These are phyloP conservation scores for Fusarium sp. DNA, from an alignment of 2,329 filamentous ascomycete genomes.

Conservation along the genomic window DNA sequence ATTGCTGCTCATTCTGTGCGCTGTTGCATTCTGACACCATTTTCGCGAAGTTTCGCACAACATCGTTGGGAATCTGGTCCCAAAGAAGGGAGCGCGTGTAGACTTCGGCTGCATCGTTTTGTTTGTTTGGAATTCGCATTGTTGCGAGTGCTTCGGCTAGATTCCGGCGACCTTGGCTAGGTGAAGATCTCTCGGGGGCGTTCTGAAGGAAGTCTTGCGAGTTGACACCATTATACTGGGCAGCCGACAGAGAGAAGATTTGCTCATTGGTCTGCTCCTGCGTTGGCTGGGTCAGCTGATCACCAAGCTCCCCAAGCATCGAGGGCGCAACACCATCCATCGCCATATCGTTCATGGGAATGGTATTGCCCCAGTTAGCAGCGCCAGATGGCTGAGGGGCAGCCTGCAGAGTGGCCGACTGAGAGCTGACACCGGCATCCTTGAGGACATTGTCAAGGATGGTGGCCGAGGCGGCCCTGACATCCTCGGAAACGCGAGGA, in stretches of 20 bases:
- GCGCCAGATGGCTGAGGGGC: constrained; percentile 66
- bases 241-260: constrained; percentile 85
- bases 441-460: constrained; percentile 86
- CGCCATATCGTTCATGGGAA: constrained; percentile 59
- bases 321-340: constrained; percentile 63
- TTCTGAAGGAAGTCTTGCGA: constrained; percentile 76
- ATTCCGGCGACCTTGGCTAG: constrained; percentile 75
- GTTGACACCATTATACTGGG: constrained; percentile 85
- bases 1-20: constrained; percentile 58
- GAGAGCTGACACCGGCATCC: constrained; percentile 74
- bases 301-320: constrained; percentile 74
- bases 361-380: constrained; percentile 52
- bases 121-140: constrained; percentile 79
- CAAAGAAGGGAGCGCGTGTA: constrained; percentile 93
- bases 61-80: constrained; percentile 92
- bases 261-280: constrained; percentile 90
- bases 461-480: constrained; percentile 81
- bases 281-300: constrained; percentile 78
- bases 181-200: constrained; percentile 62
- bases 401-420: constrained; percentile 58
- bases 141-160: constrained; percentile 83
- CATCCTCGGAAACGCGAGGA: constrained; percentile 82
- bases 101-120: constrained; percentile 81
- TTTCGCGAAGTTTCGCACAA: constrained; percentile 91
- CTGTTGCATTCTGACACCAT: constrained; percentile 84